Evolutionary conservation across 495 filamentous ascomycete species (phyloP), one percentile per base, ranked within the genome.

Genomic region (Aspergillus steynii): DNA sequence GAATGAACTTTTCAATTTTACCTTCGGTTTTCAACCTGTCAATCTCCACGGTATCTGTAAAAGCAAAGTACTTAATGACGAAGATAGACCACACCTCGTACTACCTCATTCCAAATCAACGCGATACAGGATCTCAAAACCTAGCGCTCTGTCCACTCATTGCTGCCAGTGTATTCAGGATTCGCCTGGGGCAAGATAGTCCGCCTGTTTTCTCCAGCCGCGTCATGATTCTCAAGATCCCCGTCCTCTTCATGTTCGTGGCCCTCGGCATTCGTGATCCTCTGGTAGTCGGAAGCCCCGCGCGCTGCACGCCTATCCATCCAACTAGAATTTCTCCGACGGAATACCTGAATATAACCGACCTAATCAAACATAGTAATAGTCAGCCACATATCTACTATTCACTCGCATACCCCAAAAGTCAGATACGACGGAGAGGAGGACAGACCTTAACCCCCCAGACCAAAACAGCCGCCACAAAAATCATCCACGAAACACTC

Each of bases 401-500:
- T 14, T 12, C 4, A 42, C 10, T 20, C 20, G 20, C 20, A 20
- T 20, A 20, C 20, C 20, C 20, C 20, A 20, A 20, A 20, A 20
- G 20, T 20, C 20, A 20, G 20, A 20, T 20, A 20, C 20, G 20
- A 20, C 20, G 20, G 14, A 42, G 14, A 3, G 9, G 12, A 57
- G 34, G 28, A 55, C 7, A 42, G 14, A 73, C 71, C 67, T 68
- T 71, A 12, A 68, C 54, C 1, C 50, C 55, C n/a, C 64, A 56
- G 8, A 66, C 55, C 12, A 71, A 59, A 9, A 73, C 53, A 20
- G 60, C 69, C 12, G 70, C 73, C 0, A 58, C 65, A 57, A 73
- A 67, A 4, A 71, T 47, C 67, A 73, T 67, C 68, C 71, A 69
- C 10, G 70, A 65, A 0, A 59, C 59, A 25, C 47, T 53, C 50